phyloP scores from a whole-genome alignment of 2,329 filamentous ascomycete genomes.

The Verticillium alfalfae region DNA sequence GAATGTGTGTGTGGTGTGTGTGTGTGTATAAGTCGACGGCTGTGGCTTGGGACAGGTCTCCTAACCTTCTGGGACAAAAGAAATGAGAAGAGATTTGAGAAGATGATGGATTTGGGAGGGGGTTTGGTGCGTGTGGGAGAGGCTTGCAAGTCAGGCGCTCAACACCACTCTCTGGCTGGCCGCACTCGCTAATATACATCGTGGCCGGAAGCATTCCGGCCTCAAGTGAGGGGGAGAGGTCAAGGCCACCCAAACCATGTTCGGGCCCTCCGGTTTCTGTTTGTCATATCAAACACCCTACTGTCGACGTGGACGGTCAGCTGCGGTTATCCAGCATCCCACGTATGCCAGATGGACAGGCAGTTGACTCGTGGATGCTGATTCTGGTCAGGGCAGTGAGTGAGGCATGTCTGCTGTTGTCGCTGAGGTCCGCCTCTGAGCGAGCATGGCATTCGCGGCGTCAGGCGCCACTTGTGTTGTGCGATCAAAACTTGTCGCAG shows the following conservation, averaged over 20 bases:
- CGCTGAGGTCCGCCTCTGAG: too few relatives aligned
- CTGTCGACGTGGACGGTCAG: not conserved
- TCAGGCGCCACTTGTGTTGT: too few relatives aligned
- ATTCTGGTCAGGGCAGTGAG: not conserved
- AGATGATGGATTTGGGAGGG: not conserved
- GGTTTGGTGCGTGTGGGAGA: conserved; percentile 2
- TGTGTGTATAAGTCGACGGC: not conserved
- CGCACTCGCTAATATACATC: conserved; percentile 36
- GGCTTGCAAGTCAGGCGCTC: not conserved
- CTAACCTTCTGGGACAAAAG: too few relatives aligned
- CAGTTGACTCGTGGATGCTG: not conserved
- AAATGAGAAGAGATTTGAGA: conserved; percentile 2
- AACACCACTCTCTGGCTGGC: conserved; percentile 3
- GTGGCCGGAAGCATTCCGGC: conserved; percentile 46
- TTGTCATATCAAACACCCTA: conserved; percentile 12
- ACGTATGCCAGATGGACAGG: not conserved
- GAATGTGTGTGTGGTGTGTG: not conserved
- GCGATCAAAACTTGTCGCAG: too few relatives aligned
- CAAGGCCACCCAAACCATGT: not conserved
- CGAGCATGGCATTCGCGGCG: not conserved
- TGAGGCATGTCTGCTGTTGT: not conserved
- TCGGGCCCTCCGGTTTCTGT: conserved; percentile 9
- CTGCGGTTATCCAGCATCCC: not conserved
- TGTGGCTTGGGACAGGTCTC: too few relatives aligned
- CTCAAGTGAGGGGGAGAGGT: conserved; percentile 18